Conservation (phyloP, 2,329 filamentous ascomycete genomes). For the Fusarium globosum region DNA sequence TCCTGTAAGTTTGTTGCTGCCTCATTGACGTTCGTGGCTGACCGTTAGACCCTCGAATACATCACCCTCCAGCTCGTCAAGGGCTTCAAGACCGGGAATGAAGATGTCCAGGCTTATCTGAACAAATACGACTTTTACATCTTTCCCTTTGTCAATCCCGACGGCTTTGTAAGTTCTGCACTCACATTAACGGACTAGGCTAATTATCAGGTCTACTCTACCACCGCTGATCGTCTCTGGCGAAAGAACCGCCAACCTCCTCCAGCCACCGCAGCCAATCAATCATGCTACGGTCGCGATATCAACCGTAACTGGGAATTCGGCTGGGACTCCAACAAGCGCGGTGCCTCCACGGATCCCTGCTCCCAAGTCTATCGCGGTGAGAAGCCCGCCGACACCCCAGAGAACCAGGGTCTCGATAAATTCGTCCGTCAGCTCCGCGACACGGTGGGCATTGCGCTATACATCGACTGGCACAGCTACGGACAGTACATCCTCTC, state of each 20-base stretch:
- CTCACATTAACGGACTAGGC: accelerated
- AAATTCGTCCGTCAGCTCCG: slow-evolving; percentile 48
- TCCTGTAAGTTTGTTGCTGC: slow-evolving; percentile 55
- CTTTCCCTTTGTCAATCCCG: slow-evolving; percentile 61
- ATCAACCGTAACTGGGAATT: slow-evolving; percentile 67
- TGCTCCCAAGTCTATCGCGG: slow-evolving; percentile 60
- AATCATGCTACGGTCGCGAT: slow-evolving; percentile 61
- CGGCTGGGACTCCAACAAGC: slow-evolving; percentile 57
- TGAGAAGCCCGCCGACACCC: slow-evolving; percentile 53
- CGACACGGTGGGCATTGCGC: slow-evolving; percentile 51
- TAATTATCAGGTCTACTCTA: slow-evolving; percentile 54
- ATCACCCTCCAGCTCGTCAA: slow-evolving; percentile 58
- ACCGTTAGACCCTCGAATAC: slow-evolving; percentile 56
- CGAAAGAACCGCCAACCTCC: slow-evolving; percentile 62
- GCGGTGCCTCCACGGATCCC: slow-evolving; percentile 60
- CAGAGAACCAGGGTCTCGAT: slow-evolving; percentile 59
- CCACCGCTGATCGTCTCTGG: slow-evolving; percentile 60
- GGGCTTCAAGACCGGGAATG: slow-evolving; percentile 52
- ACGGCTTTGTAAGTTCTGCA: slow-evolving; percentile 48
- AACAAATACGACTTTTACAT: slow-evolving; percentile 69
- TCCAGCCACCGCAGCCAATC: slow-evolving; percentile 31
- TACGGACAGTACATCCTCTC: slow-evolving; percentile 58
- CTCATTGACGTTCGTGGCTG: not conserved
- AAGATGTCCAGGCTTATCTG: slow-evolving; percentile 55
- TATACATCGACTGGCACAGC: slow-evolving; percentile 61